Evolutionary conservation across 345 rosid genomes (phyloP).

Genomic region (Noccaea caerulescens): DNA sequence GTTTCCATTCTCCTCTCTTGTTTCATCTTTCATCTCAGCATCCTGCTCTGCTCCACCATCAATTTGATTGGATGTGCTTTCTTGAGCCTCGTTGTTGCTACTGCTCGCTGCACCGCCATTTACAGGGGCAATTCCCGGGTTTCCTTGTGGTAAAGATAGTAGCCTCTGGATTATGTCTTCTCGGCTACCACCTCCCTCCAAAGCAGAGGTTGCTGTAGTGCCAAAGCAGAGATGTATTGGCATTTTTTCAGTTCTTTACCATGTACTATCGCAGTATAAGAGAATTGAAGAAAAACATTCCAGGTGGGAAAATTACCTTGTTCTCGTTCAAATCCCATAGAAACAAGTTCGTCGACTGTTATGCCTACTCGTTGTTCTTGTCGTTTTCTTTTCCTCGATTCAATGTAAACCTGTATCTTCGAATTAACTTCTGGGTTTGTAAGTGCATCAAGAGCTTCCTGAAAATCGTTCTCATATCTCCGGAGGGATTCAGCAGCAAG

Average conservation of each 20-base stretch:
- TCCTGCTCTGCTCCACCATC: constrained; percentile 52
- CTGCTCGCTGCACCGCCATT: constrained; percentile 10
- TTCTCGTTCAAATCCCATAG: constrained; percentile 91
- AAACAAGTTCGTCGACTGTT: constrained; percentile 61
- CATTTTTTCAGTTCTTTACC: not conserved
- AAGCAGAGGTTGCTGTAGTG: constrained; percentile 60
- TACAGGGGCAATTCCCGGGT: constrained; percentile 28
- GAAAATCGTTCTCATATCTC: constrained; percentile 82
- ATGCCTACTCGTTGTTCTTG: constrained; percentile 44
- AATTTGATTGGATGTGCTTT: constrained; percentile 29
- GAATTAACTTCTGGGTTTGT: constrained; percentile 74
- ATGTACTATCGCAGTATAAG: not conserved
- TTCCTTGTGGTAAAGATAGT: constrained; percentile 44
- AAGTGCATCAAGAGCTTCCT: constrained; percentile 86
- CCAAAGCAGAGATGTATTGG: not conserved
- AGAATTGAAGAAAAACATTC: constrained; percentile 10
- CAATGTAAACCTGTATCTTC: constrained; percentile 67
- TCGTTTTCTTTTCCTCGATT: constrained; percentile 74
- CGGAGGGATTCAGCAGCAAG: constrained; percentile 92
- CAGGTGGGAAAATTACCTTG: constrained; percentile 52
- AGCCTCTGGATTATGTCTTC: constrained; percentile 59
- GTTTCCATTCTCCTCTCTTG: constrained; percentile 49
- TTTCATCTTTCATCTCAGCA: constrained; percentile 73
- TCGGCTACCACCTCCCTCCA: constrained; percentile 54
- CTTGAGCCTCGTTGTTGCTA: not conserved